Conservation (phyloP, 805 yeast genomes). For the Pichia pseudocactophila region DNA sequence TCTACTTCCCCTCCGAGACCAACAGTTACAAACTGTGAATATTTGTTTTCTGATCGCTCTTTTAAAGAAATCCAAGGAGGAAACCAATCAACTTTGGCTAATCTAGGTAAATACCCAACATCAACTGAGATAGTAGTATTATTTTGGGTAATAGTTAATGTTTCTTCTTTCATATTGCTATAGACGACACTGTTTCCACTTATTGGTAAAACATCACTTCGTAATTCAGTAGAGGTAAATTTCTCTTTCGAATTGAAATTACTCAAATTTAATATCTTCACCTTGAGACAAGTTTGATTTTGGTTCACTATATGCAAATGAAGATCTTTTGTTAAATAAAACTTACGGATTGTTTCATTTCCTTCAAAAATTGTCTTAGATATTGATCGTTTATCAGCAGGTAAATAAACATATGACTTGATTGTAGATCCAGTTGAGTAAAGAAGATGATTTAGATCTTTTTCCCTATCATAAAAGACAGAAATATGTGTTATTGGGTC, state of each 20-base stretch:
- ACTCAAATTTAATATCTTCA: neutral
- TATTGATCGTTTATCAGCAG: neutral
- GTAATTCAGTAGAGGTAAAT: constrained; percentile 2
- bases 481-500: constrained; percentile 18
- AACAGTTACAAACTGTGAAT: constrained; percentile 22
- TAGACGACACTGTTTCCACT: neutral
- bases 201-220: constrained; percentile 4
- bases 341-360: neutral
- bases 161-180: constrained; percentile 15
- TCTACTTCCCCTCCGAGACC: constrained; percentile 33
- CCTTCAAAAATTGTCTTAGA: neutral
- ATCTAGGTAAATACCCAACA: constrained; percentile 28
- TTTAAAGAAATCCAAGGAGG: constrained; percentile 25
- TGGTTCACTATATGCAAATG: neutral
- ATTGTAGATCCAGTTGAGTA: neutral
- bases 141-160: constrained; percentile 11
- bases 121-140: neutral
- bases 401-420: neutral
- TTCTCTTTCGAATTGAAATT: too few relatives aligned
- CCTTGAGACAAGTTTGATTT: neutral
- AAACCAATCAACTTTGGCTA: constrained; percentile 20
- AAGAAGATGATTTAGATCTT: neutral
- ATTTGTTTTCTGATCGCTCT: constrained; percentile 6
- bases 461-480: neutral
- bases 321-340: too few relatives aligned